Evolutionary conservation across 805 yeast species (phyloP).

Genomic region (Candida xiaguanensis): DNA sequence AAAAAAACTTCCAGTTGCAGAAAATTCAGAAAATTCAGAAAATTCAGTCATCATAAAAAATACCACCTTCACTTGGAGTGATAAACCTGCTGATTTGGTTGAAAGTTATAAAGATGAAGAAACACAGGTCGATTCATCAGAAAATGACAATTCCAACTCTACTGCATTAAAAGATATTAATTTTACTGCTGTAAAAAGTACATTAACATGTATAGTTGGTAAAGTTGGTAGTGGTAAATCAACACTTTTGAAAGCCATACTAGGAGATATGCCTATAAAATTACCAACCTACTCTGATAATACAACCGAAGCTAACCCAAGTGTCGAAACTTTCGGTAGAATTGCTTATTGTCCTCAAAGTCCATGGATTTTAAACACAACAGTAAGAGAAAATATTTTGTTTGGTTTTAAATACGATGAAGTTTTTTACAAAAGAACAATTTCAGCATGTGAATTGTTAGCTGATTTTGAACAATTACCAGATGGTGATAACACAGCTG

Average conservation of each 20-base stretch:
- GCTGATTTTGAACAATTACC: conserved; percentile 34
- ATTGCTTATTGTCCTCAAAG: conserved; percentile 38
- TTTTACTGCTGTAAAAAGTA: conserved; percentile 31
- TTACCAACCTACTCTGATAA: conserved; percentile 9
- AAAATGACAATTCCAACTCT: conserved; percentile 11
- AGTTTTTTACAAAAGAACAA: conserved; percentile 26
- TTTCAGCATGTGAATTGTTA: conserved; percentile 34
- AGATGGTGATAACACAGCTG: conserved; percentile 38
- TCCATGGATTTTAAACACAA: conserved; percentile 40
- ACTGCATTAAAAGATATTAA: conserved; percentile 28
- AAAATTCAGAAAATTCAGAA: conserved; percentile 3
- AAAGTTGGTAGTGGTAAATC: conserved; percentile 40
- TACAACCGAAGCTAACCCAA: conserved; percentile 10
- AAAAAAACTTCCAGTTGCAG: conserved; percentile 12
- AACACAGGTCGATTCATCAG: conserved; percentile 14
- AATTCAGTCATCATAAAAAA: conserved; percentile 23
- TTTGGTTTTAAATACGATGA: conserved; percentile 33
- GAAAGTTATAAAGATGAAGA: conserved; percentile 15
- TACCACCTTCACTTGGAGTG: conserved; percentile 30
- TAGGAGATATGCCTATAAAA: conserved; percentile 26
- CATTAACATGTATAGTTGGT: conserved; percentile 38
- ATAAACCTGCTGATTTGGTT: conserved; percentile 21
- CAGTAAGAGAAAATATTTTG: conserved; percentile 37
- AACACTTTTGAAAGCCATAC: conserved; percentile 30
- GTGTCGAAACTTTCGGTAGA: conserved; percentile 24